Base-by-base conservation (phyloP, 202 grass and related monocot species). In the Elaeis oleifera region DNA sequence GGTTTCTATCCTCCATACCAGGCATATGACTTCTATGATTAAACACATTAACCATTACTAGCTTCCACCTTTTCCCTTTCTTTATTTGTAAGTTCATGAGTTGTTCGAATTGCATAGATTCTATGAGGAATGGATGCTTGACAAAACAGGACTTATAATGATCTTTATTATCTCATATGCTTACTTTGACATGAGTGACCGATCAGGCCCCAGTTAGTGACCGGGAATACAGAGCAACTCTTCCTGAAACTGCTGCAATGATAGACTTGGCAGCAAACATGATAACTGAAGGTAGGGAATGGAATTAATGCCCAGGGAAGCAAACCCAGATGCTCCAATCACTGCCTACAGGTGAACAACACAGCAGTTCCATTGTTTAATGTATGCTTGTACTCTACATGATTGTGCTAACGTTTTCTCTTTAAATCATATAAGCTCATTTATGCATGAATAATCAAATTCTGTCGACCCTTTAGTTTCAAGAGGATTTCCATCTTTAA, bases 281-380 rank as follows among this genome's bases (percentile, higher is more conserved):
- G 88, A 87, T 99, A 56, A 76, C 31, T 25, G 85, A 86, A 53
- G 78, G 77, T 18, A 82, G 69, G 62, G 49, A 75, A 79, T 84
- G 85, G 82, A 99, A 72, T 84, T 99, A 76, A 99, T 99, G 88
- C 94, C 94, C 32, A 83, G 85, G 60, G 75, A 89, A 80, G 85
- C 94, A 86, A 85, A 97, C 67, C 76, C 77, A 71, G 83, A 80
- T 64, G 85, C 94, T 58, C 88, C 94, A 50, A 94, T 99, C 67
- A 89, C 85, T 76, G 85, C 94, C 17, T 94, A 94, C 61, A 84
- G 94, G 94, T 99, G 79, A 59, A 16, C 17, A 56, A 49, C 63
- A 9, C 11, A 44, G 36, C 36, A 44, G 11, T 81, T 28, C 36
- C 39, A 48, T 24, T 4, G 4, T 63, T 39, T 65, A 48, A 21